Evolutionary conservation across 2,329 filamentous ascomycete species (phyloP).

Genomic region (Cryphonectria nitschkei): DNA sequence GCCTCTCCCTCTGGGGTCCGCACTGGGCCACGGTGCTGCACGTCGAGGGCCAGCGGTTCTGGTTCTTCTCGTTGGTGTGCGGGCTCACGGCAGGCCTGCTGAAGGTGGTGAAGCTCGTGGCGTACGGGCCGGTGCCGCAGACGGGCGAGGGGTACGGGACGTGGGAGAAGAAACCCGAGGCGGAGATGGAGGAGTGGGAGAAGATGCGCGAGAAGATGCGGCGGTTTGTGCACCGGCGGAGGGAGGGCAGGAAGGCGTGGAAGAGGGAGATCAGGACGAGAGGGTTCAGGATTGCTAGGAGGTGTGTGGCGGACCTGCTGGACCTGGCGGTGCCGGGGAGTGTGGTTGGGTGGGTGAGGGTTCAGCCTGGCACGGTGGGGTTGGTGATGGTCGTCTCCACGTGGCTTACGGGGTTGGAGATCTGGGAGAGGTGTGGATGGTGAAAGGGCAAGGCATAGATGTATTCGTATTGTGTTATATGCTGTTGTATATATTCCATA

Average conservation of each 20-base stretch:
- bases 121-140: slow-evolving; percentile 41
- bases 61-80: slow-evolving; percentile 65
- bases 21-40: slow-evolving; percentile 52
- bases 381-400: slow-evolving; percentile 65
- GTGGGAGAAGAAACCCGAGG: slow-evolving; percentile 34
- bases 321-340: slow-evolving; percentile 66
- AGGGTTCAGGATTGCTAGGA: slow-evolving; percentile 45
- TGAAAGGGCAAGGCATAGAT: background rate
- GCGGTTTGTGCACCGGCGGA: slow-evolving; percentile 39
- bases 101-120: slow-evolving; percentile 44
- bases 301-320: slow-evolving; percentile 59
- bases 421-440: slow-evolving; percentile 60
- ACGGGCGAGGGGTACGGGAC: slow-evolving; percentile 37
- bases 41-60: slow-evolving; percentile 68
- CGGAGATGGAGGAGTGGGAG: slow-evolving; percentile 30
- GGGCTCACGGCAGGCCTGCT: slow-evolving; percentile 50
- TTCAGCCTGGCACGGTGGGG: slow-evolving; percentile 57
- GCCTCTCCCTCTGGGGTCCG: slow-evolving; percentile 56
- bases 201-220: slow-evolving; percentile 43
- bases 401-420: slow-evolving; percentile 60
- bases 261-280: slow-evolving; percentile 37
- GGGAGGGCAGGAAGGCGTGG: slow-evolving; percentile 39
- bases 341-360: slow-evolving; percentile 62
- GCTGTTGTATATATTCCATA: background rate
- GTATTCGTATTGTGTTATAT: background rate